These are phyloP conservation scores for Kwoniella europaea DNA, from an alignment of 768 basidiomycete genomes.

Conservation along the genomic window DNA sequence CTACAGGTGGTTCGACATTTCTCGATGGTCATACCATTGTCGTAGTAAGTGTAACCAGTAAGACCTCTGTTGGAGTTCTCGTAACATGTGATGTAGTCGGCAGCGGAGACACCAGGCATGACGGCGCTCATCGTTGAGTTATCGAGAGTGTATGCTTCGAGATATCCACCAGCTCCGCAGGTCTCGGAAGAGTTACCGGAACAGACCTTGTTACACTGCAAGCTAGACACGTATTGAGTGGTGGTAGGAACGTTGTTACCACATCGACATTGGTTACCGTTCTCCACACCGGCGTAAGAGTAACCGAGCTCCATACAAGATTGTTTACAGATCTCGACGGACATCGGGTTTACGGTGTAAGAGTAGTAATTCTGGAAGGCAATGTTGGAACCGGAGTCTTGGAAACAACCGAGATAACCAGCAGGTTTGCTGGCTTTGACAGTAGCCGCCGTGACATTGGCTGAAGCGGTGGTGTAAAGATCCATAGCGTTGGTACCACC, in stretches of 20 bases:
- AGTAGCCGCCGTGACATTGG: constrained; percentile 2
- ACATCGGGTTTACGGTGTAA: constrained; percentile 29
- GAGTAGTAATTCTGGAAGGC: constrained; percentile 36
- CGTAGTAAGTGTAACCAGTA: constrained; percentile 28
- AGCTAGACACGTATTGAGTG: constrained; percentile 21
- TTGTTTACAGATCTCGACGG: constrained; percentile 28
- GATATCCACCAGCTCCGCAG: constrained; percentile 37
- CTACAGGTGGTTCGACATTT: constrained; percentile 32
- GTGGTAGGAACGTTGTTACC: constrained; percentile 24
- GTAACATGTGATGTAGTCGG: constrained; percentile 34
- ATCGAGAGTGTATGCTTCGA: constrained; percentile 24
- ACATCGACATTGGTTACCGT: constrained; percentile 34
- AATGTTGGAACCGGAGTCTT: constrained; percentile 25
- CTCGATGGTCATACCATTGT: constrained; percentile 27
- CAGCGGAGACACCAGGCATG: constrained; percentile 21
- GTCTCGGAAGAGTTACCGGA: constrained; percentile 33
- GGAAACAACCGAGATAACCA: constrained; percentile 37
- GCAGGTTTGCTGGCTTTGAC: constrained; percentile 9
- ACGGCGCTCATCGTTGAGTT: constrained; percentile 4
- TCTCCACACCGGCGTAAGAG: constrained; percentile 26
- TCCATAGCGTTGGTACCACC: constrained; percentile 33
- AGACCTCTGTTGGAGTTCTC: constrained; percentile 29
- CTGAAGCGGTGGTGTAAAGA: constrained; percentile 30
- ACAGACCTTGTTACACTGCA: constrained; percentile 25
- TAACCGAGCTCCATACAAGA: constrained; percentile 30